phyloP scores from a whole-genome alignment of 306 rosid species.

The Glycine soja region DNA sequence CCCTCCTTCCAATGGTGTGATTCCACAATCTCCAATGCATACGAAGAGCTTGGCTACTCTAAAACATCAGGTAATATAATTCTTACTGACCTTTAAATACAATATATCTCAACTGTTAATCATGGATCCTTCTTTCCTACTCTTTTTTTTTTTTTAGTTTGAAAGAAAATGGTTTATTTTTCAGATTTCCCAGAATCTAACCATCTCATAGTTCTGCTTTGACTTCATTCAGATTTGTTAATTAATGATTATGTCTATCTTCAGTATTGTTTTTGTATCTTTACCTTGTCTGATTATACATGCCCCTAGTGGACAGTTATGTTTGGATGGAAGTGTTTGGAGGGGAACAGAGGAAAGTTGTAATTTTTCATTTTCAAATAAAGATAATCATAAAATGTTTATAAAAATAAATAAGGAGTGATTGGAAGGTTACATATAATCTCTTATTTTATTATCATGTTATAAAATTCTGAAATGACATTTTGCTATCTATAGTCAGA shows the following conservation, averaged over 20 bases:
- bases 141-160: not conserved
- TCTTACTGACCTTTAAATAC: constrained; percentile 16
- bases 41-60: constrained; percentile 97
- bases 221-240: constrained; percentile 10
- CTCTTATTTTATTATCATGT: not conserved
- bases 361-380: not conserved
- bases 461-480: constrained; percentile 6
- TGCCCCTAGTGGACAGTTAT: constrained; percentile 12
- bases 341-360: not conserved
- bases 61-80: constrained; percentile 77
- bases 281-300: constrained; percentile 10
- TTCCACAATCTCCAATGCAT: constrained; percentile 99
- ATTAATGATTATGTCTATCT: constrained; percentile 7
- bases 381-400: not conserved
- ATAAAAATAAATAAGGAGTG: not conserved
- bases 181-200: not conserved
- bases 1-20: constrained; percentile 96
- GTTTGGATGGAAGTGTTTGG: constrained; percentile 1
- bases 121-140: not conserved
- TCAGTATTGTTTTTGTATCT: not conserved
- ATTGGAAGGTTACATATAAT: not conserved
- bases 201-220: constrained; percentile 21
- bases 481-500: not conserved
- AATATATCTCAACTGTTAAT: not conserved
- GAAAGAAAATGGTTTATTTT: not conserved